Base-by-base conservation (phyloP, 768 basidiomycete genomes). In the Fomitopsis pulvina region DNA sequence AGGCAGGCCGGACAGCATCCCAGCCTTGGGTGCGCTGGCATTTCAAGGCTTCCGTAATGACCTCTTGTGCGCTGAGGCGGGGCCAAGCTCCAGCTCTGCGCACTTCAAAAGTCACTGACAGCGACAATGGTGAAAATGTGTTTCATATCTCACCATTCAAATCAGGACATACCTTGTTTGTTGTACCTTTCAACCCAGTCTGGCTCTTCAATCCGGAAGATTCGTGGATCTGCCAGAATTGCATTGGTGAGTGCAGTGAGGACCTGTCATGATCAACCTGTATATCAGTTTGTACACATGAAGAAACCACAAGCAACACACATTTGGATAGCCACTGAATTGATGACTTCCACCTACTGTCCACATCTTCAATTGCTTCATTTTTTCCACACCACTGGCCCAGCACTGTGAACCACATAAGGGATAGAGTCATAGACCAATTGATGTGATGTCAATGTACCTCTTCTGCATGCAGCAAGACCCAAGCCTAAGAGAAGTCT, bases 1-100 rank as follows among this genome's bases (percentile, higher is more conserved):
- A 52, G 2, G 73, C 71, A 1, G 61, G 64, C 7, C 66, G 62
- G 14, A 60, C 54, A n/a, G 41, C 34, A 28, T 63, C 50, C 67
- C 66, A 68, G 1, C 64, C 64, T 37, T 58, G 45, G 7, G 52
- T 40, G 4, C 41, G 22, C 18, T 58, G 39, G 10, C 64, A 59
- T 29, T 56, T 46, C 10, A 56, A 52, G 1, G 62, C 65, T 10
- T 58, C 50, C n/a, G 45, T 47, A 6, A 61, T 65, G 7, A 67
- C 42, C 6, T 25, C 21, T 26, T 56, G 48, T 4, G 62, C 47
- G 21, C 53, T 38, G 10, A 49, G 54, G 11, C 51, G 27, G 6
- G 29, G 5, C 62, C 66, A 64, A 1, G 64, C 61, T 1, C 57
- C 18, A 14, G 45, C 38, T 30, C 47, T 45, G 11, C 50, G 16